These are phyloP conservation scores for Populus hybrid DNA, from an alignment of 441 rosid genomes.

Conservation along the genomic window DNA sequence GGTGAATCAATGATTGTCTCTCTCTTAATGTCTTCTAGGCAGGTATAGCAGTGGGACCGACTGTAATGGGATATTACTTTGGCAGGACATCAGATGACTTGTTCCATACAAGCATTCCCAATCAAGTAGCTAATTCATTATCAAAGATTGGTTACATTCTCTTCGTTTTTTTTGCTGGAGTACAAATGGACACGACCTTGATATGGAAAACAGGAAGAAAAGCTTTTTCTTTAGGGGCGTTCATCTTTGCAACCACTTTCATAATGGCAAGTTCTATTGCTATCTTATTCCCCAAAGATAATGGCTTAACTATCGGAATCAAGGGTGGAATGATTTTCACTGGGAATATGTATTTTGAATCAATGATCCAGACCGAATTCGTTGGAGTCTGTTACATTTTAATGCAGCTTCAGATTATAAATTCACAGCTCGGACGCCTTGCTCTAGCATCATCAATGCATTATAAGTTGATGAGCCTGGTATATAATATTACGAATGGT, in stretches of 20 bases:
- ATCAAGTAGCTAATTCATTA: slow-evolving; percentile 5
- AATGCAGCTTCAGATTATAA: slow-evolving; percentile 33
- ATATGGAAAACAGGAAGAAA: slow-evolving; percentile 4
- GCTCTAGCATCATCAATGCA: slow-evolving; percentile 34
- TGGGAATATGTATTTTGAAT: not conserved
- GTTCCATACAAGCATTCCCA: slow-evolving; percentile 22
- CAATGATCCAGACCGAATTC: slow-evolving; percentile 18
- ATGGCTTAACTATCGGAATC: not conserved
- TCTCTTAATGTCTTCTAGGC: slow-evolving; percentile 16
- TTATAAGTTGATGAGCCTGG: slow-evolving; percentile 9
- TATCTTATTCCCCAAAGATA: not conserved
- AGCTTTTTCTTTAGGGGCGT: slow-evolving; percentile 12
- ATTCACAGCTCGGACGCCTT: slow-evolving; percentile 34
- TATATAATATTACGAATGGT: not conserved
- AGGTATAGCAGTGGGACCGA: slow-evolving; percentile 35
- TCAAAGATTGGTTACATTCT: slow-evolving; percentile 17
- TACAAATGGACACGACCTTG: slow-evolving; percentile 18
- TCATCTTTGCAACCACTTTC: not conserved
- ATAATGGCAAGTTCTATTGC: not conserved
- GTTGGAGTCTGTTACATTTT: slow-evolving; percentile 30
- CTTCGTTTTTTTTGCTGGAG: slow-evolving; percentile 21
- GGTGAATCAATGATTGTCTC: not conserved
- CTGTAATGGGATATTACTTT: slow-evolving; percentile 12
- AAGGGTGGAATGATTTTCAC: not conserved
- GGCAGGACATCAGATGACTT: slow-evolving; percentile 5